Conservation (phyloP, 441 rosid species). For the Pelargonium citronellum region DNA sequence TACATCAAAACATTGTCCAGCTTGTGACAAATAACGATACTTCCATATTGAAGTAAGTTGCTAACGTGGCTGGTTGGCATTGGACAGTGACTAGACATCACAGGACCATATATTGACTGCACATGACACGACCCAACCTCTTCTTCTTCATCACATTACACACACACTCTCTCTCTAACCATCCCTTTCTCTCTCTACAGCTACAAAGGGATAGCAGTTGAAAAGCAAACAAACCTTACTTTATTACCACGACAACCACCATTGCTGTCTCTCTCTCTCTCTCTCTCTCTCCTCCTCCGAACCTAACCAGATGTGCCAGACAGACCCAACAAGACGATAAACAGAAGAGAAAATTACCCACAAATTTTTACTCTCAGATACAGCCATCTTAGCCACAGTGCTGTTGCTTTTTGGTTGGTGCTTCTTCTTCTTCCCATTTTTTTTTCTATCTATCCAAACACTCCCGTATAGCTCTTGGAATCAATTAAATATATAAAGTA, state of each 20-base stretch:
- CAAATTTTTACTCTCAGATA: neutral
- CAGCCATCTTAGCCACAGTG: neutral
- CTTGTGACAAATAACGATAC: too few species aligned
- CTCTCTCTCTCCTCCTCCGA: neutral
- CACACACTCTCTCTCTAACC: constrained; percentile 17
- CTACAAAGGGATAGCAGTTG: constrained; percentile 36
- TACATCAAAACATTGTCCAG: too few species aligned
- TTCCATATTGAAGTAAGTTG: neutral
- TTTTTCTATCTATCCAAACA: neutral
- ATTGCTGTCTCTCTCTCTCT: constrained; percentile 23
- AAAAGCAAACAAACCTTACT: constrained; percentile 42
- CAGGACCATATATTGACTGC: constrained; percentile 30
- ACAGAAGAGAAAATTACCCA: constrained; percentile 15
- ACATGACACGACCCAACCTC: constrained; percentile 24
- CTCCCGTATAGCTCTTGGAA: neutral
- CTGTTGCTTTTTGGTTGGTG: constrained; percentile 5
- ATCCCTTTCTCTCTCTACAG: neutral
- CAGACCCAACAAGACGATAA: constrained; percentile 3
- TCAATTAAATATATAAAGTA: neutral
- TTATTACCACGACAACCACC: constrained; percentile 28
- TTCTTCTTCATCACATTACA: constrained; percentile 22
- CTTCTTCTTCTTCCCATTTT: neutral
- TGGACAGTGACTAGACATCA: constrained; percentile 27
- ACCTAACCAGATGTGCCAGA: constrained; percentile 36
- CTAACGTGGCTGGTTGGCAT: constrained; percentile 29